phyloP scores from a whole-genome alignment of 208 protist genomes.

The Wallacemonas sp. region DNA sequence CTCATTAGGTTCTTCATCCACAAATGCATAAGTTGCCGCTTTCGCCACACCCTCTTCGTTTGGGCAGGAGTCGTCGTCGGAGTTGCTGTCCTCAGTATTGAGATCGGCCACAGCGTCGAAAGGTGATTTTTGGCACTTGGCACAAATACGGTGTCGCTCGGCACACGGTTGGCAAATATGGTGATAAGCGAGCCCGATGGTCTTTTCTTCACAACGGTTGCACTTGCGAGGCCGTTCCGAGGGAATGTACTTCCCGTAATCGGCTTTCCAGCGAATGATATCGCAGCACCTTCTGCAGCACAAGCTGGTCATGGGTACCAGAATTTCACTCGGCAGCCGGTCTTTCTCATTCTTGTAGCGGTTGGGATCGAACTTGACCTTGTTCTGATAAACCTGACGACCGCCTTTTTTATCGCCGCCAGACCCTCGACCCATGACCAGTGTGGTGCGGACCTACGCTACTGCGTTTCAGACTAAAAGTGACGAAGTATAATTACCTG shows the following conservation, averaged over 20 bases:
- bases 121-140: conserved; percentile 84
- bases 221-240: conserved; percentile 61
- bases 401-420: neutral
- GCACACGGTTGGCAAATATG: conserved; percentile 83
- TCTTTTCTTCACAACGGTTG: conserved; percentile 66
- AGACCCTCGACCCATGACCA: conserved; percentile 29
- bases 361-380: conserved; percentile 78
- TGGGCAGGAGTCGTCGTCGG: neutral
- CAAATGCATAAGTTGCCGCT: conserved; percentile 52
- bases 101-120: neutral
- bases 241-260: conserved; percentile 83
- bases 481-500: too few species aligned
- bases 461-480: too few species aligned
- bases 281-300: conserved; percentile 85
- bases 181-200: conserved; percentile 69
- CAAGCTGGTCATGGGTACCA: conserved; percentile 66
- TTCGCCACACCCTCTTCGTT: conserved; percentile 22
- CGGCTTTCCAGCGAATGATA: conserved; percentile 88
- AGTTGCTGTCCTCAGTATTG: conserved; percentile 4
- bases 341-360: conserved; percentile 79
- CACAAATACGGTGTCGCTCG: conserved; percentile 37
- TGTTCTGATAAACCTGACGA: conserved; percentile 73
- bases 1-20: conserved; percentile 46
- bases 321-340: conserved; percentile 27
- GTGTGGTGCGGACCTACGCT: too few species aligned